Percentiles rank a stretch among this genome's conserved stretches.
Conservation (phyloP, 2,329 filamentous ascomycete genomes). For the Cladosporium sp. region DNA sequence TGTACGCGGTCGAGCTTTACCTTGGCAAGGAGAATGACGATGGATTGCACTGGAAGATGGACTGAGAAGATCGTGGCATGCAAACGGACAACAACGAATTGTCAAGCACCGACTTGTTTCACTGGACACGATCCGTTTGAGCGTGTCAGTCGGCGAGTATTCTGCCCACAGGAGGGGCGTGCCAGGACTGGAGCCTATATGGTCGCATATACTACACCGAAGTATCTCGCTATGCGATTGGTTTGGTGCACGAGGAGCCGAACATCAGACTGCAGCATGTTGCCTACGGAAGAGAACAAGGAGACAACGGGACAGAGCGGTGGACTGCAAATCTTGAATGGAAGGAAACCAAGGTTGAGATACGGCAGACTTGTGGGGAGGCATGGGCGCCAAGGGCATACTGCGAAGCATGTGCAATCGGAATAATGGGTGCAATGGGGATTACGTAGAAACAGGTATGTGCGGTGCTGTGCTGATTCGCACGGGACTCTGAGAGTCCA, state of each 20-base stretch:
- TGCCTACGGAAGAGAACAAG: background rate
- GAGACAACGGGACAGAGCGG: background rate
- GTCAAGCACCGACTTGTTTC: background rate
- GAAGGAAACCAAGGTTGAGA: background rate
- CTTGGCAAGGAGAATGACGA: constrained; percentile 82
- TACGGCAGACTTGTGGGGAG: background rate
- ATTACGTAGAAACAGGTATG: constrained; percentile 5
- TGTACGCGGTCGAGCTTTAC: constrained; percentile 89
- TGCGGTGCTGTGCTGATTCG: background rate
- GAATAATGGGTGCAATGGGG: background rate
- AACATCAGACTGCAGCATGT: background rate
- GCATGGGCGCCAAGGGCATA: background rate
- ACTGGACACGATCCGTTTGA: background rate
- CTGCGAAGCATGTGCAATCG: background rate
- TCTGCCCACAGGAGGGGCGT: background rate
- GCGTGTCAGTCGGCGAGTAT: background rate
- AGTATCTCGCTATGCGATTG: background rate
- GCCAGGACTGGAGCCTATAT: background rate
- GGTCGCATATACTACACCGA: background rate
- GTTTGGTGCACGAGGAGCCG: background rate
- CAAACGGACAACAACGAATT: background rate
- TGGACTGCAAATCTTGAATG: background rate
- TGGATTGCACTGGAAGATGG: constrained; percentile 86
- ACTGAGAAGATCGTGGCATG: constrained; percentile 56
- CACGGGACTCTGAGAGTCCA: background rate